These are phyloP conservation scores for Hypoxylon sp. DNA, from an alignment of 2,329 filamentous ascomycete genomes.

Conservation along the genomic window DNA sequence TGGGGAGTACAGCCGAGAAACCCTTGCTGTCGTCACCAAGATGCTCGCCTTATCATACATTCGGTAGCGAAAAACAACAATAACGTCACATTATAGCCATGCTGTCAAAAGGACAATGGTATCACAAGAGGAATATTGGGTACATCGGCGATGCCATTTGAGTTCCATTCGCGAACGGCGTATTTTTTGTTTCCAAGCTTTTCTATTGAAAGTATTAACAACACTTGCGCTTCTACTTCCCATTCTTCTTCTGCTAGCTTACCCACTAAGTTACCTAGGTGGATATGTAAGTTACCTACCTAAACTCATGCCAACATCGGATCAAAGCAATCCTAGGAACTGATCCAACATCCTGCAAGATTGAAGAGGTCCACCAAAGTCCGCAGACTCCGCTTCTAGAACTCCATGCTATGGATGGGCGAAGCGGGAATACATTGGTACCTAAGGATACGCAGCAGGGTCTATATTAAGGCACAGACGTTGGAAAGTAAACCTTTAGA, in stretches of 20 bases:
- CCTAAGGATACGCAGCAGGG: neutral
- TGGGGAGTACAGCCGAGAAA: slow-evolving; percentile 43
- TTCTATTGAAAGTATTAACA: neutral
- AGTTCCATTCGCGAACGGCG: neutral
- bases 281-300: neutral
- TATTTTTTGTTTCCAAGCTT: neutral
- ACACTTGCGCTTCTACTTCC: neutral
- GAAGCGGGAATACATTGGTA: neutral
- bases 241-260: neutral
- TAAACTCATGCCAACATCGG: too few relatives aligned
- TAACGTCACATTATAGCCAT: slow-evolving; percentile 33
- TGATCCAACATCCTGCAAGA: slow-evolving; percentile 22
- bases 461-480: neutral
- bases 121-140: neutral
- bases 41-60: slow-evolving; percentile 18
- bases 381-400: slow-evolving; percentile 29
- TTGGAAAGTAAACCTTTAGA: neutral
- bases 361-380: slow-evolving; percentile 17
- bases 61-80: slow-evolving; percentile 24
- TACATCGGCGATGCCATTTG: neutral
- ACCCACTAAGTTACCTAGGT: slow-evolving; percentile 3
- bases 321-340: too few relatives aligned
- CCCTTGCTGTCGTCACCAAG: slow-evolving; percentile 27
- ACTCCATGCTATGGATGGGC: neutral
- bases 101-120: slow-evolving; percentile 4